Percentiles rank a stretch among this genome's conserved stretches.
Evolutionary conservation across 106 monocot genomes (phyloP).

Genomic region (Dioscorea zingiberensis): DNA sequence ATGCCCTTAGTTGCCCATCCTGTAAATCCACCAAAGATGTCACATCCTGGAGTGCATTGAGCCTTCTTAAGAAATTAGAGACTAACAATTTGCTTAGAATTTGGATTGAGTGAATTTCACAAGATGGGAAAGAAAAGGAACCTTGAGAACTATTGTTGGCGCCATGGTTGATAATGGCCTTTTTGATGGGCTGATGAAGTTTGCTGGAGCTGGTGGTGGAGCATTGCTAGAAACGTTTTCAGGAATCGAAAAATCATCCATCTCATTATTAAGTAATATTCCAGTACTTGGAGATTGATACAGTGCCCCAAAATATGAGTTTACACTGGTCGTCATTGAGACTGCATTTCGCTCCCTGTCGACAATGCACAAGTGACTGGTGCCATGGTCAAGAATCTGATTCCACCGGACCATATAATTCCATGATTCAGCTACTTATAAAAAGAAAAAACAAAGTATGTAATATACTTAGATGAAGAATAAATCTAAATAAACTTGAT

Average conservation of each 20-base stretch:
- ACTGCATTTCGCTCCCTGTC: constrained; percentile 75
- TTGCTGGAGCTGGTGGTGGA: constrained; percentile 75
- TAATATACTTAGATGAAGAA: too few species aligned
- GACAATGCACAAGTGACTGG: constrained; percentile 82
- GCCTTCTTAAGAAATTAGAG: too few species aligned
- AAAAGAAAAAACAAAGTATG: too few species aligned
- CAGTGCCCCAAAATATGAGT: constrained; percentile 73
- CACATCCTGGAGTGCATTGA: too few species aligned
- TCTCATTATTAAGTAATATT: constrained; percentile 93
- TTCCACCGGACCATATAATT: constrained; percentile 68
- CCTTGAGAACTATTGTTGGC: constrained; percentile 84
- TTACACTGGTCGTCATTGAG: constrained; percentile 83
- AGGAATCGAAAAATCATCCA: constrained; percentile 96
- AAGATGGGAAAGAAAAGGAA: constrained; percentile 7
- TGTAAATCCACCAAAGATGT: constrained; percentile 16
- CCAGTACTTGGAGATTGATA: constrained; percentile 71
- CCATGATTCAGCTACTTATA: too few species aligned
- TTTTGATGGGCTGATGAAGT: constrained; percentile 70
- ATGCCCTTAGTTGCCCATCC: constrained; percentile 65
- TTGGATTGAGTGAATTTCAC: constrained; percentile 2
- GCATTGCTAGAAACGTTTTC: constrained; percentile 23
- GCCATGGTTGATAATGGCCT: constrained; percentile 92
- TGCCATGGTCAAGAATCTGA: constrained; percentile 70
- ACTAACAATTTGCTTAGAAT: background rate
- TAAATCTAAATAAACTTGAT: too few species aligned